Conservation (phyloP, 768 basidiomycete species). For the Russula compacta region DNA sequence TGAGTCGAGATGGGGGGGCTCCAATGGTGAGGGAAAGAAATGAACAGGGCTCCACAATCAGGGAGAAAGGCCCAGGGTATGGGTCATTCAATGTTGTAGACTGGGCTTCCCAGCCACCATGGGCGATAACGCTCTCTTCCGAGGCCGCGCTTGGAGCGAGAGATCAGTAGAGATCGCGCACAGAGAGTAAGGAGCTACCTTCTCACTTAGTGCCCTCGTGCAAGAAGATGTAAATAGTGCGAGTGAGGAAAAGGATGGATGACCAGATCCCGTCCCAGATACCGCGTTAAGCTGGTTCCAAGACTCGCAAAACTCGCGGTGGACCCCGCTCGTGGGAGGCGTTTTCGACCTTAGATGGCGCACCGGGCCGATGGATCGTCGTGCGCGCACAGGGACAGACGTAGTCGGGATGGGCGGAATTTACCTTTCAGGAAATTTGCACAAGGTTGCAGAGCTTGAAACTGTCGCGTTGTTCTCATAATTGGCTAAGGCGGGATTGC, state of each 20-base stretch:
- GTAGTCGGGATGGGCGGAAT: not conserved
- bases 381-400: too few relatives aligned
- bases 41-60: too few relatives aligned
- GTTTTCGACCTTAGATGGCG: not conserved
- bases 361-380: not conserved
- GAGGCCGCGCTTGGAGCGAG: too few relatives aligned
- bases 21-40: too few relatives aligned
- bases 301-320: not conserved
- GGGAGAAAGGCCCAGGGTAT: too few relatives aligned
- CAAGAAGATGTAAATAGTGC: not conserved
- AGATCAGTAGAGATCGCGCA: not conserved
- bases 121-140: not conserved
- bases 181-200: not conserved
- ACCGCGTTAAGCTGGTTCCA: constrained; percentile 8
- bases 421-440: not conserved
- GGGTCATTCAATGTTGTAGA: too few relatives aligned
- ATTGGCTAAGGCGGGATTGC: not conserved
- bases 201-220: not conserved
- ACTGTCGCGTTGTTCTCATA: not conserved
- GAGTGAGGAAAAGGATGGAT: not conserved
- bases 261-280: not conserved
- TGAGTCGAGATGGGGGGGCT: too few relatives aligned
- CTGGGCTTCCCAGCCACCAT: not conserved
- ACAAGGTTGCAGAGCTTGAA: not conserved
- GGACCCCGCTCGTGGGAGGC: not conserved